Base-by-base conservation (phyloP, 2,329 filamentous ascomycete species). In the Beauveria sp. region DNA sequence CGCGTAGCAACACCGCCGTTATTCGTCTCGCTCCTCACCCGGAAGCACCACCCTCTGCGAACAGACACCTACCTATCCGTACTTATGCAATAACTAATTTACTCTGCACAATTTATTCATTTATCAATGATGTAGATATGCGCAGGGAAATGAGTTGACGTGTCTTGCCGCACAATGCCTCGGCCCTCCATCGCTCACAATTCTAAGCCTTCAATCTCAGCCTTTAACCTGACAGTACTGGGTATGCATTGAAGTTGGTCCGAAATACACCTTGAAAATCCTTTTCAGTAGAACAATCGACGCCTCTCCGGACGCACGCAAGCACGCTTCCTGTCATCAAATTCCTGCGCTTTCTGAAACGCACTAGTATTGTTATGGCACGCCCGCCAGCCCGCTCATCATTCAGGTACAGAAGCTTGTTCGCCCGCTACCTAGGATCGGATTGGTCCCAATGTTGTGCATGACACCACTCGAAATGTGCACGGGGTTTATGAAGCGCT, bases 261-360 rank as follows among this genome's bases (percentile, higher is more conserved):
- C 50, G 12, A 50, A 31, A 10, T 20, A 10, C 28, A 34, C 24
- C 4, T 5, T 5, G 31, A 28, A 14, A 34, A 52, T 38, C n/a
- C 49, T 52, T 26, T 31, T 22, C 48, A 26, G 48, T 18, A 38
- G 6, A 31, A 28, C n/a, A 46, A 46, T 31, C 16, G 34, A 22
- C 24, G 40, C 53, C 26, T 34, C 49, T 52, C 22, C 12, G 5
- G 50, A 42, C 14, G 52, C 55, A 38, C 12, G 31, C 31, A 34
- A 34, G 10, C 24, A 24, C 10, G 40, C 53, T 34, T 34, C 4
- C 31, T 45, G 38, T 40, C 24, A 34, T 45, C 26, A 45, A 45
- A 34, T 38, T 53, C n/a, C 26, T 60, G 48, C 26, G 40, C 49
- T 24, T 53, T 60, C 49, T 60, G 57, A 60, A 60, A 60, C 57